Base-by-base conservation (phyloP, 345 rosid species). In the Brassica incana region DNA sequence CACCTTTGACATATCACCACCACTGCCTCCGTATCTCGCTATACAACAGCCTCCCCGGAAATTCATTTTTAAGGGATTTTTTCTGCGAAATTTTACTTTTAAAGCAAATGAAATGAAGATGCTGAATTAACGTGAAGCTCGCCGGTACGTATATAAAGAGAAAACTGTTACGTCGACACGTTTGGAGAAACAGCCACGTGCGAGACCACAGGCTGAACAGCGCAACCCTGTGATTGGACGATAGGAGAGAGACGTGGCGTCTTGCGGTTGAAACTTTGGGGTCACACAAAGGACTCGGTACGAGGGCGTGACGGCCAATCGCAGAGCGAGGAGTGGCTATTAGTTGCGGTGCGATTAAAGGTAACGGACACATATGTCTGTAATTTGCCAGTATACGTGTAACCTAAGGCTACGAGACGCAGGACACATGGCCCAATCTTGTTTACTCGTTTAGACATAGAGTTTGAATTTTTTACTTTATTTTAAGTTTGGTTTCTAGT, bases 11-110 rank as follows among this genome's bases (percentile, higher is more conserved):
- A 85, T 85, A 73, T 84, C 92, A 27, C 16, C 64, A 8, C 63
- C 65, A 0, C 63, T 84, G 0, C 72, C 84, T 2, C 85, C 89
- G 63, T 84, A 89, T 45, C 95, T 85, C 2, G 93, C 90, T 18
- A 89, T 87, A 67, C 95, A 93, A 38, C 98, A 93, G 1, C 92
- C 95, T 65, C 93, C 98, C 1, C 88, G 82, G 1, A 84, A 81
- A 20, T 87, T 89, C 88, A 86, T 85, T 5, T 56, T 56, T 14
- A 27, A 4, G 1, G 8, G 1, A 33, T 59, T 8, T 59, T 14
- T 23, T 40, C 62, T 56, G 50, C n/a, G 35, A 65, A 8, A 8
- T 23, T 0, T 56, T 0, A 7, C 29, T 58, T 18, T 58, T 61
- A 6, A 27, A 27, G n/a, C 40, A 64, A 64, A 64, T 12, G 80